Evolutionary conservation across 306 rosid genomes (phyloP), one percentile per base, ranked within the genome.

Genomic region (Pachyrhizus erosus): DNA sequence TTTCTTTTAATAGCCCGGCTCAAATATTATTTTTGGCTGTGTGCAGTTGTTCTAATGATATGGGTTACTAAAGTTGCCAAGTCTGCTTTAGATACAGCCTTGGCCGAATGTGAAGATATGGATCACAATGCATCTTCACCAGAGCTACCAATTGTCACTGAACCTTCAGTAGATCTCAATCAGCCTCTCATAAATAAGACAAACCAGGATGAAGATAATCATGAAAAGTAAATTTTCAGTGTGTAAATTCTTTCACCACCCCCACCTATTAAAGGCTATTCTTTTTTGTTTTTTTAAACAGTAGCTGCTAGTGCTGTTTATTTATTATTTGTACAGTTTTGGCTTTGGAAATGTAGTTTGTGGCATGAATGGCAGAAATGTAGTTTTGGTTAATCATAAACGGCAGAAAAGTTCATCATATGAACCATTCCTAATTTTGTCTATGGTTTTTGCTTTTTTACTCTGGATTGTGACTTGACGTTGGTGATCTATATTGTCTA

Each of bases 11-110:
- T 65, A 26, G 54, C 46, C 73, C 40, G 15, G 46, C 66, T 80
- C 78, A 70, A 76, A 43, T 68, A 20, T 70, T 27, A 7, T 15
- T 66, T 84, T 72, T 46, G 85, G 64, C 64, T 81, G 37, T 79
- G 70, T 61, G 86, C 94, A 96, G 98, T 89, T 87, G 78, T 93
- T 85, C 57, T 92, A 52, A 85, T 96, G 84, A 26, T 89, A 71
- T 89, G 93, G 48, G 92, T 93, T 26, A 96, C 96, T 12, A 93
- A 76, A 90, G 91, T 93, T 49, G 98, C 98, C 77, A 93, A 89
- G 92, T 77, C 89, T 9, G 90, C 99, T 49, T 87, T 93, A 79
- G 96, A 93, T n/a, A 89, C 90, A 77, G 96, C 99, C 75, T 87
- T 96, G 89, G 92, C 93, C 20, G 99, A 92, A 88, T 87, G 83